Base-by-base conservation (phyloP, 2,329 filamentous ascomycete species). In the Phaeosphaeriaceae sp. region DNA sequence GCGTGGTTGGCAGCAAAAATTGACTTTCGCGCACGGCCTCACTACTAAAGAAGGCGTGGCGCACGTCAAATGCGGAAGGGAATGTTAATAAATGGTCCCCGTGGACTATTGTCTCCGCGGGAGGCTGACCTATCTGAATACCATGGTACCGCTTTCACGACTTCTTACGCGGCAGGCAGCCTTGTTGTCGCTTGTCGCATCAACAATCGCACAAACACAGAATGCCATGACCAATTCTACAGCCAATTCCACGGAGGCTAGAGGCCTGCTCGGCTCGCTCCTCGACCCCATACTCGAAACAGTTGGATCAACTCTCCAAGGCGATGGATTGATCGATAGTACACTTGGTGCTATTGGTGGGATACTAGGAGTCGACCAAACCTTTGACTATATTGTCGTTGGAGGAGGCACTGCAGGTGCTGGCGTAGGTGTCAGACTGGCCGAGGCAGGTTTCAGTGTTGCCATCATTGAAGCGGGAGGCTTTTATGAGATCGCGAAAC, bases 381-480 rank as follows among this genome's bases (percentile, higher is more conserved):
- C 15, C 15, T 48, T 30, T n/a, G 48, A 49, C 26, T 49, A 30
- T 15, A 15, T 59, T 15, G 42, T 63, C 8, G 23, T 59, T 48
- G 56, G 51, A 9, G 66, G 59, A 4, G 66, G 66, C 17, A 63
- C 62, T 10, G 64, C 58, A 9, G 66, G 66, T 17, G 42, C 57
- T 1, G 51, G 56, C 6, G 30, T 67, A 17, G 66, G 61, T 17
- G 46, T 51, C 17, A 43, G 66, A 21, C 47, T 68, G 40, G 51
- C 66, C 17, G 64, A 64, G 21, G 44, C 21, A 54, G 26, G 5
- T 1, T 28, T 47, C 3, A 23, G n/a, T n/a, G 67, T 72, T n/a
- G 68, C 68, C 22, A 51, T 71, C 1, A 50, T 72, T n/a, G 69
- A 72, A 54, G 69, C 69, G 0, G 69, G 70, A 2, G 56, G 19